Conservation (phyloP, 2,329 filamentous ascomycete species). For the Rhynchosporium graminicola region DNA sequence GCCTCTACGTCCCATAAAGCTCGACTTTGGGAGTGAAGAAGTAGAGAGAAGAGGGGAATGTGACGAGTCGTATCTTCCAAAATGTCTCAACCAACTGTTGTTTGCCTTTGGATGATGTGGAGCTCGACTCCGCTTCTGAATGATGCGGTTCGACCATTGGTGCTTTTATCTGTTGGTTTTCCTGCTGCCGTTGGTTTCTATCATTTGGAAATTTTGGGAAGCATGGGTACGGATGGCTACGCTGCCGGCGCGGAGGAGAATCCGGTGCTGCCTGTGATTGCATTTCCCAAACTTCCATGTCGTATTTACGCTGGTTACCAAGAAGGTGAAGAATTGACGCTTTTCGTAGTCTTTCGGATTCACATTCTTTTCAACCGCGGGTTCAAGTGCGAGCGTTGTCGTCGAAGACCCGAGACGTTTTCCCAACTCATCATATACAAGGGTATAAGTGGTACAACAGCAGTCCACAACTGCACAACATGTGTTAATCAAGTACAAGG, state of each 20-base stretch:
- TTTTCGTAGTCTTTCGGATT: neutral
- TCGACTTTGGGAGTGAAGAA: neutral
- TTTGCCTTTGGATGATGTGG: neutral
- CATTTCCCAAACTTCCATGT: constrained; percentile 1
- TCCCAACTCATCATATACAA: neutral
- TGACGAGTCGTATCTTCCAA: constrained; percentile 8
- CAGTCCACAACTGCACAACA: constrained; percentile 9
- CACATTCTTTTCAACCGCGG: neutral
- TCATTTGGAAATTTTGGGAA: neutral
- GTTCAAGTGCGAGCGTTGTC: neutral
- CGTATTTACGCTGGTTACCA: neutral
- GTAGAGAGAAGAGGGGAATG: constrained; percentile 1
- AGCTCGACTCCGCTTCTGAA: neutral
- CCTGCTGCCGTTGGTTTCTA: neutral
- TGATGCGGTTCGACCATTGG: neutral
- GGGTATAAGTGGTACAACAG: neutral
- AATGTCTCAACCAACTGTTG: neutral
- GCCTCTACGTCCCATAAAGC: neutral
- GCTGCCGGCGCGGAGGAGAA: neutral
- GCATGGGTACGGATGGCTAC: neutral
- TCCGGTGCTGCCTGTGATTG: neutral
- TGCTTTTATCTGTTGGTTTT: neutral
- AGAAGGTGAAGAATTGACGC: neutral
- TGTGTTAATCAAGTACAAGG: neutral
- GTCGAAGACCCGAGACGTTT: neutral